Conservation (phyloP, 805 yeast species). For the Maudiozyma turicensis region DNA sequence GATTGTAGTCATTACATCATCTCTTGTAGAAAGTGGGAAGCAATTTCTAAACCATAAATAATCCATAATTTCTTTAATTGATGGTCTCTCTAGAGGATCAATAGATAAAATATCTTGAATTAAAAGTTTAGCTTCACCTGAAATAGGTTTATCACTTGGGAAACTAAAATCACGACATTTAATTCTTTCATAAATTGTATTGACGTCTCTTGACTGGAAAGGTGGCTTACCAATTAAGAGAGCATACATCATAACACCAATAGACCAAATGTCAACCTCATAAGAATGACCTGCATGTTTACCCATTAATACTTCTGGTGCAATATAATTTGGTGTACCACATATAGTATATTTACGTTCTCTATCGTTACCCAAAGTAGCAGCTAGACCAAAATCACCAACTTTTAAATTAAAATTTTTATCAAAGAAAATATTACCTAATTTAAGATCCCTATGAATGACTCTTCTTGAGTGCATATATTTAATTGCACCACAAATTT, state of each 20-base stretch:
- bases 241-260: constrained; percentile 94
- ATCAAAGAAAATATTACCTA: constrained; percentile 93
- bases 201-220: constrained; percentile 91
- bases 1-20: constrained; percentile 36
- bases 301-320: constrained; percentile 93
- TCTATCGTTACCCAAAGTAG: constrained; percentile 61
- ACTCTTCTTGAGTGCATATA: constrained; percentile 88
- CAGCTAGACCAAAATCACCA: constrained; percentile 98
- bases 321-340: constrained; percentile 98
- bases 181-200: constrained; percentile 85
- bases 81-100: constrained; percentile 75
- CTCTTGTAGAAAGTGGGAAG: constrained; percentile 67
- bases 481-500: constrained; percentile 86
- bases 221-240: constrained; percentile 93
- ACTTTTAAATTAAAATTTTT: constrained; percentile 88
- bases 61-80: constrained; percentile 64
- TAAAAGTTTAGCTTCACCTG: constrained; percentile 62
- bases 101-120: constrained; percentile 65
- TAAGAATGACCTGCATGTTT: constrained; percentile 82
- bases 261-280: constrained; percentile 96
- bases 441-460: constrained; percentile 89
- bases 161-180: constrained; percentile 70
- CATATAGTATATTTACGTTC: constrained; percentile 89
- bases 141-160: constrained; percentile 58
- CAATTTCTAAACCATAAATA: constrained; percentile 83